phyloP scores from a whole-genome alignment of 768 basidiomycete genomes.

The Coprinopsis cinerea region DNA sequence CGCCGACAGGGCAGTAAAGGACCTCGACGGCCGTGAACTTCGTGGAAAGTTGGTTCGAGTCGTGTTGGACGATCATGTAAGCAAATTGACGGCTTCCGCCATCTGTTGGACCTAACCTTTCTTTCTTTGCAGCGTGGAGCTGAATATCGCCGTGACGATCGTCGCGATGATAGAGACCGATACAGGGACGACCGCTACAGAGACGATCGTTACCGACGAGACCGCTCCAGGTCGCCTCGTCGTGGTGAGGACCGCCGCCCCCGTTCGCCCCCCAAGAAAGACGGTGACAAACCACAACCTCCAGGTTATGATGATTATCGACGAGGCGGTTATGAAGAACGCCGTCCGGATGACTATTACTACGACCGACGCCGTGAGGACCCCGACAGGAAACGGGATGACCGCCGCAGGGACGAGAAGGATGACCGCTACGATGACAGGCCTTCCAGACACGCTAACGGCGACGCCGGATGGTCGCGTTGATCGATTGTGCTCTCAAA shows the following conservation, averaged over 20 bases:
- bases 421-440: constrained; percentile 79
- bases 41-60: constrained; percentile 80
- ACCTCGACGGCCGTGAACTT: constrained; percentile 81
- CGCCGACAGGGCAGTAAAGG: constrained; percentile 88
- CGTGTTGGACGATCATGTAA: constrained; percentile 53
- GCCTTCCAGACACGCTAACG: constrained; percentile 65
- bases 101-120: constrained; percentile 6
- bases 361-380: constrained; percentile 87
- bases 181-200: constrained; percentile 55
- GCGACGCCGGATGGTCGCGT: constrained; percentile 74
- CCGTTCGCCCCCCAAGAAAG: constrained; percentile 81
- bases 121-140: constrained; percentile 50
- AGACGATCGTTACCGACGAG: constrained; percentile 62
- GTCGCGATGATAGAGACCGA: constrained; percentile 57
- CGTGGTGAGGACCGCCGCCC: constrained; percentile 73
- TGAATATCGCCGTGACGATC: constrained; percentile 73
- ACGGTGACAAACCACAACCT: constrained; percentile 78
- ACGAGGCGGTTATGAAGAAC: constrained; percentile 79
- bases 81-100: constrained; percentile 16
- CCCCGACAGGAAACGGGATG: constrained; percentile 60
- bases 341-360: constrained; percentile 79
- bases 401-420: constrained; percentile 78
- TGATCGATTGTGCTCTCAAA: constrained; percentile 38
- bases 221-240: constrained; percentile 81
- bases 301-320: constrained; percentile 91